Percentiles rank a stretch among this genome's conserved stretches.
phyloP scores from a whole-genome alignment of 495 filamentous ascomycete genomes.

The Hypoxylon crocopeplum region DNA sequence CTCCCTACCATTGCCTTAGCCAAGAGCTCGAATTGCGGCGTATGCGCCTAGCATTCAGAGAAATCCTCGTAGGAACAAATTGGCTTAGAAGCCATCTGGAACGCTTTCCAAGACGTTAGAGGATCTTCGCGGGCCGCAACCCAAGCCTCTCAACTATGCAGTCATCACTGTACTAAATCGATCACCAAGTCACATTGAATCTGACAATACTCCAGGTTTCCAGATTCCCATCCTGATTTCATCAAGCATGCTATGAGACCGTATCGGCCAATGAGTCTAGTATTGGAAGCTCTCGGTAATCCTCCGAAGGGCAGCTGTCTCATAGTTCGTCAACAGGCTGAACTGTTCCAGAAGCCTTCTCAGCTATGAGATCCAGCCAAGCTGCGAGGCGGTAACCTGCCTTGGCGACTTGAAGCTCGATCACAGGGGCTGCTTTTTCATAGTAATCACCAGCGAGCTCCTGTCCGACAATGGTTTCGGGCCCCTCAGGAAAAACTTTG shows the following conservation, averaged over 20 bases:
- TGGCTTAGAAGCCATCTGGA: slow-evolving; percentile 17
- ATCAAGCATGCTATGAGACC: slow-evolving; percentile 3
- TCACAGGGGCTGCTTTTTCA: slow-evolving; percentile 63
- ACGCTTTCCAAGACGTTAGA: slow-evolving; percentile 10
- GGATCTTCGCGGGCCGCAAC: slow-evolving; percentile 16
- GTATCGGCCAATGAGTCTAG: neutral
- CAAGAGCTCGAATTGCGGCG: neutral
- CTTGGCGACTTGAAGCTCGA: slow-evolving; percentile 77
- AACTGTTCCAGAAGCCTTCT: slow-evolving; percentile 25
- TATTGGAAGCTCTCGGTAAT: neutral
- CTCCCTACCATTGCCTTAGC: slow-evolving; percentile 1
- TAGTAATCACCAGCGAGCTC: slow-evolving; percentile 71
- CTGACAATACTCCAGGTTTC: slow-evolving; percentile 4
- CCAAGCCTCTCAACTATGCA: slow-evolving; percentile 10
- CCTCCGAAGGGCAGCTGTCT: neutral
- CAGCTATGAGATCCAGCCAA: slow-evolving; percentile 64
- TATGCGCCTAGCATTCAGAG: neutral
- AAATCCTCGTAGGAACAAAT: neutral
- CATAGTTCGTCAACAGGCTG: slow-evolving; percentile 34
- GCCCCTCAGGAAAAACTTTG: slow-evolving; percentile 63
- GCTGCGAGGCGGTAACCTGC: slow-evolving; percentile 73
- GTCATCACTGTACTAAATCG: too few species aligned
- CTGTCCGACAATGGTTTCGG: slow-evolving; percentile 57
- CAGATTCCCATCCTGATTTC: slow-evolving; percentile 9
- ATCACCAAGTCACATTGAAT: neutral